These are phyloP conservation scores for Hansenula sp. DNA, from an alignment of 1,139 yeast genomes.

Conservation along the genomic window DNA sequence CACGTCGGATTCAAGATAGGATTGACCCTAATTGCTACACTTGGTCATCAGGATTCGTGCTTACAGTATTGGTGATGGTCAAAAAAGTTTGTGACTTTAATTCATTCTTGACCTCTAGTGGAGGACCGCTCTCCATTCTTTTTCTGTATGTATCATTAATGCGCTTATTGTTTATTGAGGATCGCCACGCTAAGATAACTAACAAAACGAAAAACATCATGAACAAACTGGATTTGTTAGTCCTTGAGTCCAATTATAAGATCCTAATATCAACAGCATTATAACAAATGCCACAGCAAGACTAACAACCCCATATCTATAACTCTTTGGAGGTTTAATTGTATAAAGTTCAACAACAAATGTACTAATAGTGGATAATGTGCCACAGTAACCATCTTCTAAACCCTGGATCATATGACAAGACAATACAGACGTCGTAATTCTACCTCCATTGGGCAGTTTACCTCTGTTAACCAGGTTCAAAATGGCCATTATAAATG, in stretches of 20 bases:
- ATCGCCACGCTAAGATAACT: too few species aligned
- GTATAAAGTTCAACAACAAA: conserved; percentile 63
- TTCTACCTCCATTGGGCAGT: conserved; percentile 12
- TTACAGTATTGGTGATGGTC: not conserved
- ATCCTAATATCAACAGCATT: conserved; percentile 47
- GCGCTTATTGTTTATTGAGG: too few species aligned
- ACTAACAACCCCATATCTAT: conserved; percentile 37
- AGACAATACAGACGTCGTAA: conserved; percentile 33
- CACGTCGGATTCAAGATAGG: conserved; percentile 16
- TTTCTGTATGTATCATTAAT: not conserved
- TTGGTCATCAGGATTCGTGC: not conserved
- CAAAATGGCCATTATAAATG: conserved; percentile 52
- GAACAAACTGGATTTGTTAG: conserved; percentile 21
- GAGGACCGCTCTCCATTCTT: conserved; percentile 3
- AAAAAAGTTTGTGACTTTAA: not conserved
- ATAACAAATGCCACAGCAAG: conserved; percentile 36
- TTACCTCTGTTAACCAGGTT: conserved; percentile 49
- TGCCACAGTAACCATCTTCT: conserved; percentile 73
- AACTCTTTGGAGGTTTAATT: conserved; percentile 27
- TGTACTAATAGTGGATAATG: conserved; percentile 74
- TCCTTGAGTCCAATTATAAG: conserved; percentile 50
- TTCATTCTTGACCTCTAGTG: conserved; percentile 9
- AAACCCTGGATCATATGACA: conserved; percentile 58
- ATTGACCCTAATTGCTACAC: not conserved
- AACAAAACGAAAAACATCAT: conserved; percentile 2